A percentile compares a stretch with the other conserved stretches of the same genome.
These are phyloP conservation scores for Exophiala calicioides DNA, from an alignment of 2,329 filamentous ascomycete genomes.

Conservation along the genomic window DNA sequence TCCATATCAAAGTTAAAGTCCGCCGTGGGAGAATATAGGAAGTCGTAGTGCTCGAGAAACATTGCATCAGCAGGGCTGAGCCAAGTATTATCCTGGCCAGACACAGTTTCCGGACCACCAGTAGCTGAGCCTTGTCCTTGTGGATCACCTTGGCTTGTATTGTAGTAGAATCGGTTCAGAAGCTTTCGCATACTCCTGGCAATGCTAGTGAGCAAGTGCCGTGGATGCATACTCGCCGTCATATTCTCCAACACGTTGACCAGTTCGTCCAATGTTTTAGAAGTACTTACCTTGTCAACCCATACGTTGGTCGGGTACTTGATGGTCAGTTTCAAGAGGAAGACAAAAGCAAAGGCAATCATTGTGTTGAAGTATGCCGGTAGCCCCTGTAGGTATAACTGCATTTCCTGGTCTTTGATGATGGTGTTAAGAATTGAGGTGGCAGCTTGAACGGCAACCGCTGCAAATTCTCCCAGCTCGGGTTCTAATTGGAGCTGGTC, in stretches of 20 bases:
- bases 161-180: constrained; percentile 29
- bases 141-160: neutral
- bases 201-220: constrained; percentile 35
- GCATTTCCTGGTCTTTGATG: constrained; percentile 51
- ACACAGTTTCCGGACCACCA: constrained; percentile 13
- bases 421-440: constrained; percentile 50
- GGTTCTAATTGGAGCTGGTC: constrained; percentile 38
- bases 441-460: constrained; percentile 49
- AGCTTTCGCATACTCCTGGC: constrained; percentile 33
- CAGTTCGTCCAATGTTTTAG: constrained; percentile 30
- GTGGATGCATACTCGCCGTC: constrained; percentile 33
- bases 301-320: constrained; percentile 35
- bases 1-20: constrained; percentile 37
- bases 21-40: constrained; percentile 35
- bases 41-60: constrained; percentile 31
- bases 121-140: neutral
- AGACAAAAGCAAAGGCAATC: constrained; percentile 48
- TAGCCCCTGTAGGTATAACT: constrained; percentile 50
- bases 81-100: constrained; percentile 17
- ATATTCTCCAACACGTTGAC: constrained; percentile 29
- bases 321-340: constrained; percentile 46
- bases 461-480: constrained; percentile 48
- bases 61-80: constrained; percentile 30
- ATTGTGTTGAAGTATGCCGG: constrained; percentile 47
- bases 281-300: constrained; percentile 34